Percentiles rank a stretch among this genome's conserved stretches.
Conservation (phyloP, 2,329 filamentous ascomycete genomes). For the Phaeosphaeria sp. region DNA sequence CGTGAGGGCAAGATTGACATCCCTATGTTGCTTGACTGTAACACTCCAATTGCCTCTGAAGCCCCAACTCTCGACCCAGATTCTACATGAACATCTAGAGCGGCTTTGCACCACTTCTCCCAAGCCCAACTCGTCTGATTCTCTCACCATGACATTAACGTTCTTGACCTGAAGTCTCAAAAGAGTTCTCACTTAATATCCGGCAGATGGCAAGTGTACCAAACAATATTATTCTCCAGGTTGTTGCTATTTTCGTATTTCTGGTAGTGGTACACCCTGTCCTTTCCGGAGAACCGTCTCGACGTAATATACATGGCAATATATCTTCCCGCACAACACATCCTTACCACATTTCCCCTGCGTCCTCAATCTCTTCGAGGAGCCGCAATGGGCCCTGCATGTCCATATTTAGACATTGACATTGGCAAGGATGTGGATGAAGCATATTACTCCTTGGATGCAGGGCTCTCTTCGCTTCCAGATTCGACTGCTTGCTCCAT, state of each 20-base stretch:
- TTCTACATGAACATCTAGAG: too few relatives aligned
- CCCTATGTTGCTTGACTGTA: too few relatives aligned
- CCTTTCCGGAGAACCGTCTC: background rate
- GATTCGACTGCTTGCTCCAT: background rate
- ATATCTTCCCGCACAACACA: background rate
- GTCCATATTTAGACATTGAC: background rate
- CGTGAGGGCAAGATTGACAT: too few relatives aligned
- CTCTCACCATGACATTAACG: too few relatives aligned
- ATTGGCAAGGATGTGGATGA: background rate
- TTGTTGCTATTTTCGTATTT: background rate
- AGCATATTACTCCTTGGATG: background rate
- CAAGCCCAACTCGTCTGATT: too few relatives aligned
- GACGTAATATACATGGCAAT: background rate
- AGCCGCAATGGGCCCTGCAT: background rate
- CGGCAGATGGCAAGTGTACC: background rate
- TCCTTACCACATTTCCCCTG: background rate
- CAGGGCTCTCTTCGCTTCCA: background rate
- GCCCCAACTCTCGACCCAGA: too few relatives aligned
- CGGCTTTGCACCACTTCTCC: too few relatives aligned
- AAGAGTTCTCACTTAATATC: conserved; percentile 3
- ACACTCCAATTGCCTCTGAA: too few relatives aligned
- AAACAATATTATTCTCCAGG: background rate
- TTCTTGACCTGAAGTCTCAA: conserved; percentile 1
- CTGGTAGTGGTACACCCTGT: background rate
- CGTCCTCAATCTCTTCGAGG: background rate